These are phyloP conservation scores for Trichomonascaceae sp. DNA, from an alignment of 1,139 yeast species.

Conservation along the genomic window DNA sequence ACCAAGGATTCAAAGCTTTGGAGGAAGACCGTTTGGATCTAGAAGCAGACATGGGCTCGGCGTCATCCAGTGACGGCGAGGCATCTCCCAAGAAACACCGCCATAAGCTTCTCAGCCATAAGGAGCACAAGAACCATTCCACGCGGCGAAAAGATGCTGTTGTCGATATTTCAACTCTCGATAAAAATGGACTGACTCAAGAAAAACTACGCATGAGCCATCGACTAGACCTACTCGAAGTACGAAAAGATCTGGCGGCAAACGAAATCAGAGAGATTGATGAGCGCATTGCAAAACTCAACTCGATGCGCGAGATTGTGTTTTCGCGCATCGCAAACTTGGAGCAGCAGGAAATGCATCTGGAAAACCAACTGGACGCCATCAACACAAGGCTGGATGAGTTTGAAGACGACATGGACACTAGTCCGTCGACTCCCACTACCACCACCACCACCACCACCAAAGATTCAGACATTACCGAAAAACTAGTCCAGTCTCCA, in stretches of 20 bases:
- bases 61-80: too few species aligned
- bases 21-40: conserved; percentile 12
- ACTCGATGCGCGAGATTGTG: conserved; percentile 36
- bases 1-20: conserved; percentile 55
- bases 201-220: conserved; percentile 30
- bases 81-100: too few species aligned
- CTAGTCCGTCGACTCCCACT: not conserved
- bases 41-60: not conserved
- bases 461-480: not conserved
- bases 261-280: conserved; percentile 53
- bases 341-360: conserved; percentile 43
- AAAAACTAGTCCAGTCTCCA: conserved; percentile 4
- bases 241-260: conserved; percentile 51
- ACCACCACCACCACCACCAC: not conserved
- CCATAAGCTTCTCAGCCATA: too few species aligned
- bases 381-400: conserved; percentile 8
- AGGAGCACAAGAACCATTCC: too few species aligned
- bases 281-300: conserved; percentile 37
- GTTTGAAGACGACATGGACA: not conserved
- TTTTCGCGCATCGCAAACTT: conserved; percentile 44
- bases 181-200: conserved; percentile 7
- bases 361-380: conserved; percentile 35
- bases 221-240: conserved; percentile 41
- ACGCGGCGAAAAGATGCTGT: too few species aligned
- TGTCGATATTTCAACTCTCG: conserved; percentile 1